Evolutionary conservation across 2,329 filamentous ascomycete species (phyloP).

Genomic region (Tolypocladium cylindrosporum): DNA sequence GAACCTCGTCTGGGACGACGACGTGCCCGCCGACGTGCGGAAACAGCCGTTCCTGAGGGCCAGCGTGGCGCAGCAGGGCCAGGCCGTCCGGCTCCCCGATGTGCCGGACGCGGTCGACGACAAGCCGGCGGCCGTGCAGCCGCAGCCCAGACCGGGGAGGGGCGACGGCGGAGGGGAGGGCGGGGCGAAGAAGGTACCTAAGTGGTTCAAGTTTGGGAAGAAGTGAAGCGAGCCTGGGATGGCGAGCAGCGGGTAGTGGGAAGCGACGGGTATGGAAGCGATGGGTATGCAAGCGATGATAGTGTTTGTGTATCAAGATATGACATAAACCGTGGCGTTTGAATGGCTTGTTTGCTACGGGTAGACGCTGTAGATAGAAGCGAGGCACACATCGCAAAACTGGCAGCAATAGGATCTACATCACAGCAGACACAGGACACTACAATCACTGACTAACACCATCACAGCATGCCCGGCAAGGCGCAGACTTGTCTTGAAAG

Average conservation of each 20-base stretch:
- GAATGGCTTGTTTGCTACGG: background rate
- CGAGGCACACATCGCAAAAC: background rate
- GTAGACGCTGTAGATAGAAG: background rate
- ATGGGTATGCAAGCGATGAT: background rate
- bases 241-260: background rate
- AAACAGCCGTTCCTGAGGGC: constrained; percentile 48
- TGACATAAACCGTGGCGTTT: background rate
- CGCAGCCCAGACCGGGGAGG: constrained; percentile 22
- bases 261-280: background rate
- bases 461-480: constrained; percentile 1
- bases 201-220: constrained; percentile 67
- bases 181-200: constrained; percentile 43
- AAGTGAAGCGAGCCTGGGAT: constrained; percentile 35
- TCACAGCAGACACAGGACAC: background rate
- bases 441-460: background rate
- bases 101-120: constrained; percentile 31
- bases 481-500: constrained; percentile 9
- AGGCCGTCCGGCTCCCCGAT: constrained; percentile 56
- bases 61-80: constrained; percentile 50
- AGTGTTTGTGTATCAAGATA: background rate
- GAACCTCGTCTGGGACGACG: constrained; percentile 64
- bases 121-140: constrained; percentile 11
- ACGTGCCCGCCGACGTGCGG: constrained; percentile 44
- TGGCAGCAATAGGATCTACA: background rate
- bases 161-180: constrained; percentile 27